phyloP scores from a whole-genome alignment of 2,329 filamentous ascomycete genomes.

The Aspergillus flavus region DNA sequence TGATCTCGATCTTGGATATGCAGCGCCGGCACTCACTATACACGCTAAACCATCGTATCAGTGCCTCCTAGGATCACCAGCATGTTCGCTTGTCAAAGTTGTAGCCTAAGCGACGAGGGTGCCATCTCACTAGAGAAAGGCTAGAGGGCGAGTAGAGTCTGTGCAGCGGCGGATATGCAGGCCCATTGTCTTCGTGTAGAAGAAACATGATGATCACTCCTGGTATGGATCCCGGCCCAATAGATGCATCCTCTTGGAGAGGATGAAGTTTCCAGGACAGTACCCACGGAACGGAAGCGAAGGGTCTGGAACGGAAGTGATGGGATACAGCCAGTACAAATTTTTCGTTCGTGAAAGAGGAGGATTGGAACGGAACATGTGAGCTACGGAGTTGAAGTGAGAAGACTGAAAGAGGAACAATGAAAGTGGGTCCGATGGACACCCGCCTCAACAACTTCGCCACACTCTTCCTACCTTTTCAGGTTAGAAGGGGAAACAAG shows the following conservation, averaged over 20 bases:
- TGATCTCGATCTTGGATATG: neutral
- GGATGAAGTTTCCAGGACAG: neutral
- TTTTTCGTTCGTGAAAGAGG: neutral
- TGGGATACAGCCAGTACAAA: neutral
- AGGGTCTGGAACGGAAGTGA: neutral
- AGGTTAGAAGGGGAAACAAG: neutral
- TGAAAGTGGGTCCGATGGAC: neutral
- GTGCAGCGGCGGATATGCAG: neutral
- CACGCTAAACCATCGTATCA: neutral
- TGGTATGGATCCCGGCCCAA: neutral
- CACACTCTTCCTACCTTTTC: neutral
- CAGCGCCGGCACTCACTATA: neutral
- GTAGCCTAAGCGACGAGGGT: neutral
- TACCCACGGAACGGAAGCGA: neutral
- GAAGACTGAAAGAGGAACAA: neutral
- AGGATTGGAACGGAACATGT: neutral
- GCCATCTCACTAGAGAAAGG: neutral
- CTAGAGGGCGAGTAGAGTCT: neutral
- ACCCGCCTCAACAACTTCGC: constrained; percentile 4
- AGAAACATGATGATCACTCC: neutral
- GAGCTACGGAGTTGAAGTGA: neutral
- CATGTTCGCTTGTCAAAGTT: neutral
- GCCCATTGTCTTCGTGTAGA: neutral
- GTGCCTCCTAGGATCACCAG: neutral
- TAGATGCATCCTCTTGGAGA: neutral